Conservation (phyloP, 2,329 filamentous ascomycete genomes). For the Xylaria sp. region DNA sequence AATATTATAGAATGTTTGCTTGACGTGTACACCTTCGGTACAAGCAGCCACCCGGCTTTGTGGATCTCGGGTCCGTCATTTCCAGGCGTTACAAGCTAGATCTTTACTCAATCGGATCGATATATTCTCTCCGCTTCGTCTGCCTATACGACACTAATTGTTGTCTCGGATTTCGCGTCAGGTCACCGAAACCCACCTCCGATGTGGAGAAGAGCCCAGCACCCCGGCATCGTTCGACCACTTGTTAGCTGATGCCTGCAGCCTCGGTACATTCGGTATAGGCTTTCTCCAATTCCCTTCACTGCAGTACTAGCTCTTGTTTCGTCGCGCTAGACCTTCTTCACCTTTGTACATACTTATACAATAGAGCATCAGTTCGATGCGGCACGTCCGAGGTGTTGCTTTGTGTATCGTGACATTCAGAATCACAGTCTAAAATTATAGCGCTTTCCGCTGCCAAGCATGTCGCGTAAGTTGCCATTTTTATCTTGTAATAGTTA, state of each 20-base stretch:
- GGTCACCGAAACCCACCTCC: neutral
- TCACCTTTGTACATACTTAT: neutral
- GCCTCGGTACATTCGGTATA: constrained; percentile 13
- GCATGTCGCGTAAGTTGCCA: constrained; percentile 30
- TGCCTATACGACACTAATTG: neutral
- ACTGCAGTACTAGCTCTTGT: neutral
- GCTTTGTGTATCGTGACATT: neutral
- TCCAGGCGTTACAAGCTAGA: too few species aligned
- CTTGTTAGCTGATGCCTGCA: neutral
- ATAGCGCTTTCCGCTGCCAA: neutral
- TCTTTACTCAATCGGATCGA: neutral
- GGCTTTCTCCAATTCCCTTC: neutral
- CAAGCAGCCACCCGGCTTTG: too few species aligned
- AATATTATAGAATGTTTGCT: too few species aligned
- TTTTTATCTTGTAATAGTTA: neutral
- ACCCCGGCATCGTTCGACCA: constrained; percentile 3
- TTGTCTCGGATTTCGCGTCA: neutral
- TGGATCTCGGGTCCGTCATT: too few species aligned
- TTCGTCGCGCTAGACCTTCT: neutral
- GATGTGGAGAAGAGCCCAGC: constrained; percentile 3
- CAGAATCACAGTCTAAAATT: neutral
- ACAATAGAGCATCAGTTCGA: neutral
- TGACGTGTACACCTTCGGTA: too few species aligned
- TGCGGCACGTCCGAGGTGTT: neutral
- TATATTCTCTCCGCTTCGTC: neutral